A percentile compares a stretch with the other conserved stretches of the same genome.
Conservation (phyloP, 768 basidiomycete species). For the Auricularia cornea region DNA sequence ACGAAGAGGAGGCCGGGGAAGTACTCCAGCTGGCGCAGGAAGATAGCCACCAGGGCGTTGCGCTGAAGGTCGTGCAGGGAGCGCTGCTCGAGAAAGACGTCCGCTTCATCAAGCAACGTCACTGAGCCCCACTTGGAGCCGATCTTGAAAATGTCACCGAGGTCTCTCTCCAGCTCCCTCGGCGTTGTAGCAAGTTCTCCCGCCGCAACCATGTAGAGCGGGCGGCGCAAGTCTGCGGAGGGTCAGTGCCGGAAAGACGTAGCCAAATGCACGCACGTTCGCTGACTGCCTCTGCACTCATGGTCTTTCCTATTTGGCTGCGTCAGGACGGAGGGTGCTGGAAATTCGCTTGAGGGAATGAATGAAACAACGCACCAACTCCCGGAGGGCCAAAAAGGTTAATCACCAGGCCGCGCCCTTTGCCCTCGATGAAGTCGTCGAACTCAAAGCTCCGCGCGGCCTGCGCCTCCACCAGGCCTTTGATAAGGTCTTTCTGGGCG, state of each 20-base stretch:
- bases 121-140: constrained; percentile 27
- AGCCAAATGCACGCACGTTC: constrained; percentile 18
- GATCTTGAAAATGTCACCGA: constrained; percentile 24
- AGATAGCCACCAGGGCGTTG: constrained; percentile 68
- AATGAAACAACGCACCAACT: constrained; percentile 28
- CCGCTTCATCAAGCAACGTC: constrained; percentile 36
- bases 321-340: too few relatives aligned
- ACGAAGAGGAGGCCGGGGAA: constrained; percentile 33
- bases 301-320: constrained; percentile 19
- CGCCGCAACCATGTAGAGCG: constrained; percentile 27
- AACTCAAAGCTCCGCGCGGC: constrained; percentile 39
- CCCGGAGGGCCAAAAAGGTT: constrained; percentile 52
- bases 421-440: constrained; percentile 57
- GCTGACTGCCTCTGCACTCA: constrained; percentile 29
- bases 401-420: constrained; percentile 53
- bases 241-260: background rate
- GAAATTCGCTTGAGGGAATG: too few relatives aligned
- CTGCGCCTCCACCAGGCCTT: constrained; percentile 49
- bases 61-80: constrained; percentile 55
- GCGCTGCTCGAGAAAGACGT: constrained; percentile 66
- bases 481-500: constrained; percentile 44
- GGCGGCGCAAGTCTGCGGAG: constrained; percentile 13
- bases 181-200: constrained; percentile 28
- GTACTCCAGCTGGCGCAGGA: constrained; percentile 28
- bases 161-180: constrained; percentile 19